These are phyloP conservation scores for Arthrobotrys pseudoclavata DNA, from an alignment of 2,329 filamentous ascomycete species.

Conservation along the genomic window DNA sequence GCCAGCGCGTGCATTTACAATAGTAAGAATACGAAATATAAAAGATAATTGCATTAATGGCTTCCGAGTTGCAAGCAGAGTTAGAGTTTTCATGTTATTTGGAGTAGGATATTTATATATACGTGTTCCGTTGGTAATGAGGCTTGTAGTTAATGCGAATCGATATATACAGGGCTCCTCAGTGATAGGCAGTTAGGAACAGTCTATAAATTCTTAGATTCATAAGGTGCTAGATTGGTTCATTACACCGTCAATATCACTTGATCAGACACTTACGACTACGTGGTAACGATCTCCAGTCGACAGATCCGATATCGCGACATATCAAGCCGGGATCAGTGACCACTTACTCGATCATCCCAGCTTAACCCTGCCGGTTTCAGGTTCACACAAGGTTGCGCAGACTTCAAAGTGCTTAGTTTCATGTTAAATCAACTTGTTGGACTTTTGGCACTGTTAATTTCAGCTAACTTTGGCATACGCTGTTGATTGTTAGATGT, in stretches of 20 bases:
- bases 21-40: no score
- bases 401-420: not conserved
- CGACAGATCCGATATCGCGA: constrained; percentile 13
- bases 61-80: no score
- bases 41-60: no score
- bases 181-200: no score
- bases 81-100: no score
- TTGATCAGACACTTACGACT: not conserved
- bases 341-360: not conserved
- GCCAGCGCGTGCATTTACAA: not conserved
- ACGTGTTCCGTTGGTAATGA: not conserved
- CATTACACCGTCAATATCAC: no score
- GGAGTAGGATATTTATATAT: no score
- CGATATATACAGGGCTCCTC: no score
- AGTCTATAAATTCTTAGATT: no score
- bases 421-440: not conserved
- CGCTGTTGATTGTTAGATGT: constrained; percentile 5
- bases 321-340: not conserved
- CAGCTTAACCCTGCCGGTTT: not conserved
- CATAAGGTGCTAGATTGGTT: no score
- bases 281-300: not conserved
- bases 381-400: not conserved
- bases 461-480: not conserved
- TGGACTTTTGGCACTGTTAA: not conserved
- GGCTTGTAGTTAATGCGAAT: no score